Evolutionary conservation across 139 green algal species (phyloP).

Genomic region (Ulvella scutata): DNA sequence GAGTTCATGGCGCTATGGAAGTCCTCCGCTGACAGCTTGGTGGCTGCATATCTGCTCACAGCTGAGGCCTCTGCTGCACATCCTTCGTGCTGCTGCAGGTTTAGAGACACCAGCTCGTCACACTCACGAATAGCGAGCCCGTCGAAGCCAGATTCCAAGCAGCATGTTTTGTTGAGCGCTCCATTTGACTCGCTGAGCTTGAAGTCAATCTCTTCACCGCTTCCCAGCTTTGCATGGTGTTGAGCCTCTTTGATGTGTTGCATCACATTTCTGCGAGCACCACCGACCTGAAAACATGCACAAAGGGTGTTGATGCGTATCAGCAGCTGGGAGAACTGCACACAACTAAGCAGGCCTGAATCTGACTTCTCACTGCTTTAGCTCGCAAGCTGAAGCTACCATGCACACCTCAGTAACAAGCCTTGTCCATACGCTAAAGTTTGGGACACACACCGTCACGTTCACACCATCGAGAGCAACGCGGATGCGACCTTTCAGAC

Average conservation of each 20-base stretch:
- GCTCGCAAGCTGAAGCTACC: too few relatives aligned
- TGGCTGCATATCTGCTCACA: constrained; percentile 6
- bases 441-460: constrained; percentile 29
- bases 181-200: constrained; percentile 22
- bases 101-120: background rate
- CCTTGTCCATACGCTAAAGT: too few relatives aligned
- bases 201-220: constrained; percentile 38
- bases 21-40: constrained; percentile 26
- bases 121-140: constrained; percentile 14
- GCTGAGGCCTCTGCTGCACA: constrained; percentile 1
- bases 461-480: constrained; percentile 46
- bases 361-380: too few relatives aligned
- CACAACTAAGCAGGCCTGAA: too few relatives aligned
- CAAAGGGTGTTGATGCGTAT: background rate
- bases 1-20: constrained; percentile 30
- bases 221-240: constrained; percentile 6
- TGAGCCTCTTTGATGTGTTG: constrained; percentile 13
- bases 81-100: constrained; percentile 29
- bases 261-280: constrained; percentile 10
- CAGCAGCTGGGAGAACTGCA: too few relatives aligned
- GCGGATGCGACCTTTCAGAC: constrained; percentile 32
- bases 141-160: constrained; percentile 25
- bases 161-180: background rate
- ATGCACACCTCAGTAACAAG: too few relatives aligned
- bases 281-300: constrained; percentile 12